phyloP scores from a whole-genome alignment of 2,329 filamentous ascomycete genomes.

The Botrytis fabae region DNA sequence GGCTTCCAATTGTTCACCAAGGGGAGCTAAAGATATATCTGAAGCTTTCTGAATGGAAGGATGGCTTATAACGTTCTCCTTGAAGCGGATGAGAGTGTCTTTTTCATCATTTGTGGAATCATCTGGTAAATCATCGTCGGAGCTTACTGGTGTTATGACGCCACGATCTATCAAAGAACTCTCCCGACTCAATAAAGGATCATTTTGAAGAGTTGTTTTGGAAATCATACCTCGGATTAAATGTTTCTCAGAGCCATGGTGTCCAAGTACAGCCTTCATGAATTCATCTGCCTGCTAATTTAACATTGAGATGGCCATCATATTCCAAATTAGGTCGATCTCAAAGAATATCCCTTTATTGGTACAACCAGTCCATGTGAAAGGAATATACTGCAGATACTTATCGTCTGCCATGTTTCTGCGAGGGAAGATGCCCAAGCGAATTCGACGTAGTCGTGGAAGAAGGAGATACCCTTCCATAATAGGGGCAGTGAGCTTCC shows the following conservation, averaged over 20 bases:
- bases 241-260: not conserved
- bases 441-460: not conserved
- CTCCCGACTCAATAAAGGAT: not conserved
- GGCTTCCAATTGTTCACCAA: not conserved
- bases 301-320: constrained; percentile 8
- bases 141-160: not conserved
- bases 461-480: not conserved
- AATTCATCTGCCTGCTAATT: constrained; percentile 15
- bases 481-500: not conserved
- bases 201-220: not conserved
- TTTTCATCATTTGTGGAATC: not conserved
- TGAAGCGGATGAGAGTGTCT: not conserved
- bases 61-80: not conserved
- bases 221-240: not conserved
- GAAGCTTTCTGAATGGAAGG: not conserved
- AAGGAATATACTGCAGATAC: constrained; percentile 13
- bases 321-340: not conserved
- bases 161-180: not conserved
- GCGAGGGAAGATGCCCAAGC: not conserved
- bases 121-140: not conserved
- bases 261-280: constrained; percentile 2
- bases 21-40: not conserved
- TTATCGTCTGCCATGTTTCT: constrained; percentile 1
- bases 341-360: not conserved
- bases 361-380: constrained; percentile 11